phyloP scores from a whole-genome alignment of 805 yeast genomes.

The Kodamaea hsintzibuensis region DNA sequence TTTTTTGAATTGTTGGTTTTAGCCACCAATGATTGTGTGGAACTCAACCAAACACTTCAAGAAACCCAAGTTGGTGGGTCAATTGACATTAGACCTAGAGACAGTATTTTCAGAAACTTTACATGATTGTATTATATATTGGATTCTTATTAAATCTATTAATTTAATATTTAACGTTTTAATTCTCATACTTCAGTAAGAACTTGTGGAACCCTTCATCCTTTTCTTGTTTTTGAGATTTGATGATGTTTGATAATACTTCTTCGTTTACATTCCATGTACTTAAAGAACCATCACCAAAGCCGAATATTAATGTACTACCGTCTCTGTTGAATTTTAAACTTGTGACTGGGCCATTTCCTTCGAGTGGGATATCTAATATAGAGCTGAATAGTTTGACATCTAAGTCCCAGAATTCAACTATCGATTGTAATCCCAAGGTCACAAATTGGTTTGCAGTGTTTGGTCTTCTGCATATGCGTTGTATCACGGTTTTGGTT shows the following conservation, averaged over 20 bases:
- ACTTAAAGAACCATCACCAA: slow-evolving; percentile 19
- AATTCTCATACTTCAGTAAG: slow-evolving; percentile 3
- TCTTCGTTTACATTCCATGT: slow-evolving; percentile 9
- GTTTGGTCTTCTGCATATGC: slow-evolving; percentile 20
- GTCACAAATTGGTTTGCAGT: slow-evolving; percentile 26
- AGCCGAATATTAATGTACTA: slow-evolving; percentile 20
- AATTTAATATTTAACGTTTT: background rate
- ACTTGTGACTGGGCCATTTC: slow-evolving; percentile 5
- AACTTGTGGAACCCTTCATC: slow-evolving; percentile 11
- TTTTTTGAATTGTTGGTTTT: slow-evolving; percentile 83
- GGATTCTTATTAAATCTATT: background rate
- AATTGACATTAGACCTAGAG: slow-evolving; percentile 52
- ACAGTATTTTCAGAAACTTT: slow-evolving; percentile 32
- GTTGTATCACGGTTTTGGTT: slow-evolving; percentile 20
- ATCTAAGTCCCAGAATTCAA: slow-evolving; percentile 35
- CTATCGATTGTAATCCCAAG: slow-evolving; percentile 19
- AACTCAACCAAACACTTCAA: slow-evolving; percentile 51
- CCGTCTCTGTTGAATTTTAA: slow-evolving; percentile 21
- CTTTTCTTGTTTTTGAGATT: slow-evolving; percentile 1
- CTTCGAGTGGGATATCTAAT: slow-evolving; percentile 12
- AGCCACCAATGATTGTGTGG: slow-evolving; percentile 73
- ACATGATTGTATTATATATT: slow-evolving; percentile 6
- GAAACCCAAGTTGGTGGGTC: slow-evolving; percentile 52
- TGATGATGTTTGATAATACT: background rate
- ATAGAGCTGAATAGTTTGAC: slow-evolving; percentile 20